Evolutionary conservation across 495 filamentous ascomycete species (phyloP).

Genomic region (Annulohypoxylon maeteangense): DNA sequence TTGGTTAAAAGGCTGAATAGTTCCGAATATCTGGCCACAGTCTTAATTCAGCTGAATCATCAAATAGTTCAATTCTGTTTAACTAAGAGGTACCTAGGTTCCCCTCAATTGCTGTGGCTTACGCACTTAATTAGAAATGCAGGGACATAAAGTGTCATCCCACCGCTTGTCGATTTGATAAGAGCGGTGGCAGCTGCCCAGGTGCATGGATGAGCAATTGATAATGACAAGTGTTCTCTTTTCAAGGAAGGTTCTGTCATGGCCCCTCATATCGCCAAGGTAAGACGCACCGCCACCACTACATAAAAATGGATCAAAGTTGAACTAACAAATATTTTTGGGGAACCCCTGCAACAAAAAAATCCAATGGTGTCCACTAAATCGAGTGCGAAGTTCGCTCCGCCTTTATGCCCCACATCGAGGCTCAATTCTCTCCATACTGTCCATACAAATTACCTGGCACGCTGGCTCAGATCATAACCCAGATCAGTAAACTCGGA

Average conservation of each 20-base stretch:
- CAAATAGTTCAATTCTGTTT: slow-evolving; percentile 25
- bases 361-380: not conserved
- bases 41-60: slow-evolving; percentile 38
- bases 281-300: slow-evolving; percentile 29
- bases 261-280: slow-evolving; percentile 9
- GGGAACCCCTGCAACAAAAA: slow-evolving; percentile 32
- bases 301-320: not conserved
- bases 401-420: not conserved
- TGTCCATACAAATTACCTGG: slow-evolving; percentile 10
- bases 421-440: slow-evolving; percentile 14
- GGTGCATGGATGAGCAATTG: not conserved
- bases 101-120: slow-evolving; percentile 30
- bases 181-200: slow-evolving; percentile 5
- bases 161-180: slow-evolving; percentile 20
- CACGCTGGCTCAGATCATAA: slow-evolving; percentile 27
- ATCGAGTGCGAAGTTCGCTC: not conserved
- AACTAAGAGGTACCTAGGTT: not conserved
- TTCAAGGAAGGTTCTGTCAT: not conserved
- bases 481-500: slow-evolving; percentile 36
- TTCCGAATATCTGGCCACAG: slow-evolving; percentile 47
- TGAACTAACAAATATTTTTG: slow-evolving; percentile 26
- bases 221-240: slow-evolving; percentile 50
- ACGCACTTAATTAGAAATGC: slow-evolving; percentile 38
- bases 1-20: slow-evolving; percentile 39
- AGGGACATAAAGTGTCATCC: slow-evolving; percentile 27